Percentiles rank a stretch among this genome's conserved stretches.
Evolutionary conservation across 75 land plant species (phyloP).

Genomic region (Sequoia sempervirens): DNA sequence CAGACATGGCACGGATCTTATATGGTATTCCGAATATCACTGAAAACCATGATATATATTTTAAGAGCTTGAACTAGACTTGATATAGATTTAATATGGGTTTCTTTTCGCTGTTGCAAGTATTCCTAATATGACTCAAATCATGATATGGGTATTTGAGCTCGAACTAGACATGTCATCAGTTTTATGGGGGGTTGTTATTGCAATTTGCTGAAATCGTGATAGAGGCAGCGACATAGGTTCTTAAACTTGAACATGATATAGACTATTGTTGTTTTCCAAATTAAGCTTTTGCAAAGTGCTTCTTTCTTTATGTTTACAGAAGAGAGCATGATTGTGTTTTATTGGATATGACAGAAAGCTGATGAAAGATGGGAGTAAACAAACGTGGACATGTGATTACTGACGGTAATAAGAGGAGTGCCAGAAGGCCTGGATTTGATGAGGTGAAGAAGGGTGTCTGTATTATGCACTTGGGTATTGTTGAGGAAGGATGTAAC

Average conservation of each 20-base stretch:
- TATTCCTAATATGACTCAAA: not conserved
- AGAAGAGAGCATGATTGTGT: not conserved
- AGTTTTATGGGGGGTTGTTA: not conserved
- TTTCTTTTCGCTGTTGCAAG: not conserved
- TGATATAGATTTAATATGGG: not conserved
- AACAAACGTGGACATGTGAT: slow-evolving; percentile 98
- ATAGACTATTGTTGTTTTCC: too few species aligned
- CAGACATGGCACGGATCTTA: not conserved
- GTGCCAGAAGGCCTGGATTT: slow-evolving; percentile 65
- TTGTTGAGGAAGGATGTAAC: slow-evolving; percentile 62
- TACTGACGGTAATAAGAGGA: slow-evolving; percentile 97
- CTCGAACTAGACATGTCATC: not conserved
- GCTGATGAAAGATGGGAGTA: not conserved
- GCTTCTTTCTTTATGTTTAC: not conserved
- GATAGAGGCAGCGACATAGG: not conserved
- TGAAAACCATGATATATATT: too few species aligned
- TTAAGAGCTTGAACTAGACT: not conserved
- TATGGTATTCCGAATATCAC: not conserved
- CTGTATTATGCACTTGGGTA: slow-evolving; percentile 66
- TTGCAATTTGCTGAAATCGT: not conserved
- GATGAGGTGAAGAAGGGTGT: slow-evolving; percentile 68
- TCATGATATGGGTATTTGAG: not conserved
- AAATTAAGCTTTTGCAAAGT: not conserved
- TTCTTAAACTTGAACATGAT: not conserved
- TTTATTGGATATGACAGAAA: not conserved